A percentile compares a stretch with the other conserved stretches of the same genome.
Evolutionary conservation across 805 yeast genomes (phyloP).

Genomic region (Yarrowia sp.): DNA sequence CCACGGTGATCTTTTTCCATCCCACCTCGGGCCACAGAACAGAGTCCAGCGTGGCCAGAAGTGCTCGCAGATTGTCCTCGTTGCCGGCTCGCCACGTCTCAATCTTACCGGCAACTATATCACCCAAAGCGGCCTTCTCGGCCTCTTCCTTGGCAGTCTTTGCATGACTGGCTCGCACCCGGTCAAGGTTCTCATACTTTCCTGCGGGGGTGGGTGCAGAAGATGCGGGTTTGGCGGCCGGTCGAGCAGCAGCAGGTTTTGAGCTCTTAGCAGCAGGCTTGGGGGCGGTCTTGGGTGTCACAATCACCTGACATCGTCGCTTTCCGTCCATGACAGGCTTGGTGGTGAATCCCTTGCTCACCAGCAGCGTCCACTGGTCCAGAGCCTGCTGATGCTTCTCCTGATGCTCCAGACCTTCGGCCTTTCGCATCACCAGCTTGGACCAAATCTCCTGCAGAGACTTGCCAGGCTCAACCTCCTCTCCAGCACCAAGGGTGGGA

Average conservation of each 20-base stretch:
- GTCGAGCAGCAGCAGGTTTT: constrained; percentile 25
- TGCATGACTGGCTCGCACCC: constrained; percentile 58
- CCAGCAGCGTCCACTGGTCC: constrained; percentile 63
- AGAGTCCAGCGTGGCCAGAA: constrained; percentile 70
- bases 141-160: constrained; percentile 59
- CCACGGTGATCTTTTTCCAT: constrained; percentile 70
- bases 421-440: constrained; percentile 71
- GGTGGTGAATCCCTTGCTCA: constrained; percentile 71
- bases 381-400: constrained; percentile 75
- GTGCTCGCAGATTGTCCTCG: constrained; percentile 78
- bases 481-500: constrained; percentile 52
- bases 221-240: constrained; percentile 41
- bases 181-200: constrained; percentile 58
- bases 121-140: constrained; percentile 68
- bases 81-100: constrained; percentile 74
- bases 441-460: constrained; percentile 72
- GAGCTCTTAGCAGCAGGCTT: constrained; percentile 41
- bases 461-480: constrained; percentile 59
- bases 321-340: constrained; percentile 78
- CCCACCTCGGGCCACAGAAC: constrained; percentile 71
- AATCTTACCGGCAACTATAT: constrained; percentile 62
- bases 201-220: constrained; percentile 46
- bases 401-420: constrained; percentile 82
- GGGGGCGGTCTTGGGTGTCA: constrained; percentile 52
- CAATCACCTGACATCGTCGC: constrained; percentile 71